Evolutionary conservation across 192 early-diverging fungal species (phyloP).

Genomic region (Podila horticola): DNA sequence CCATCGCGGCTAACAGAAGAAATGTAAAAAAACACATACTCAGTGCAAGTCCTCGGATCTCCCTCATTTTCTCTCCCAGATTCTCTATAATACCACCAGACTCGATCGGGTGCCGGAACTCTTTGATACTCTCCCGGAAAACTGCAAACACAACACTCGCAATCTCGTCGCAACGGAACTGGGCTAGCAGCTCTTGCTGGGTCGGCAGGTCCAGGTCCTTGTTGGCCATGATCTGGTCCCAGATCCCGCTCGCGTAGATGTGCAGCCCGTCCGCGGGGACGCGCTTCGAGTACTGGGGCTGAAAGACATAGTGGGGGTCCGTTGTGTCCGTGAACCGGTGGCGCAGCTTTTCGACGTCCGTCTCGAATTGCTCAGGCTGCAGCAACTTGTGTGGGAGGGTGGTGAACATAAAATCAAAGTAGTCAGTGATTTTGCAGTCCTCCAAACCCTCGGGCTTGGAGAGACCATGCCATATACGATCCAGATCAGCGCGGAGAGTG

Average conservation of each 20-base stretch:
- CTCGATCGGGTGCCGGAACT: constrained; percentile 76
- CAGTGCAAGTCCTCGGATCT: constrained; percentile 64
- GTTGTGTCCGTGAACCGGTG: constrained; percentile 76
- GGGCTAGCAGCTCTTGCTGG: constrained; percentile 98
- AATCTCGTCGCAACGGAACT: constrained; percentile 99
- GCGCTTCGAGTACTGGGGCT: constrained; percentile 82
- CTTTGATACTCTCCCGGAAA: constrained; percentile 70
- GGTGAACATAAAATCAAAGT: constrained; percentile 91
- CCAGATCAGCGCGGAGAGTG: constrained; percentile 84
- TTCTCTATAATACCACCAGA: constrained; percentile 76
- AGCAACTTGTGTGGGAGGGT: constrained; percentile 92
- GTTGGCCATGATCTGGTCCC: constrained; percentile 90
- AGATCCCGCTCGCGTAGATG: constrained; percentile 88
- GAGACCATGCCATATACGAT: constrained; percentile 92
- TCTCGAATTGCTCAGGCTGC: constrained; percentile 83
- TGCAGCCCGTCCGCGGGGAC: constrained; percentile 98
- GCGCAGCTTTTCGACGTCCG: constrained; percentile 69
- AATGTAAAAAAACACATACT: too few relatives aligned
- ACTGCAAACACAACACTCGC: constrained; percentile 72
- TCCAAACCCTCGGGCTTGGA: constrained; percentile 89
- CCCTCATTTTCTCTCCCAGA: constrained; percentile 73
- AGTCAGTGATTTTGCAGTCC: constrained; percentile 78
- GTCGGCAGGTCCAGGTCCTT: constrained; percentile 97
- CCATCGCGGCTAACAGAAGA: too few relatives aligned
- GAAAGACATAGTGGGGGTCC: constrained; percentile 85